phyloP scores from a whole-genome alignment of 805 yeast species.

The Candida suzukii region DNA sequence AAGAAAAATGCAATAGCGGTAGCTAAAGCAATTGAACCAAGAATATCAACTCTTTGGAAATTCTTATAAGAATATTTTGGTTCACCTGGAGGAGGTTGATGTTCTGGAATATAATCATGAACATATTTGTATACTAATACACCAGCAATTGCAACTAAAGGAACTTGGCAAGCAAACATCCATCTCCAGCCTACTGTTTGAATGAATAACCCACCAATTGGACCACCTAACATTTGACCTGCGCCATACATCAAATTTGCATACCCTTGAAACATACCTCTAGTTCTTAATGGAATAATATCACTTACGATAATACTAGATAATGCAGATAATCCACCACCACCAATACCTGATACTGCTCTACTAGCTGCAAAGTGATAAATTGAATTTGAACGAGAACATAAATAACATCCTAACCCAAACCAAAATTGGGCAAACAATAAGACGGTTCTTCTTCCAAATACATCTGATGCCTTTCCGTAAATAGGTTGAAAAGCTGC shows the following conservation, averaged over 20 bases:
- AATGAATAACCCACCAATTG: conserved; percentile 34
- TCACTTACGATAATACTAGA: conserved; percentile 49
- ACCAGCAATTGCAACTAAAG: conserved; percentile 25
- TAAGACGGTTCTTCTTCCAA: conserved; percentile 44
- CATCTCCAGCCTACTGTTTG: conserved; percentile 36
- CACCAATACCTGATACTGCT: conserved; percentile 53
- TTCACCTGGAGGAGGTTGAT: conserved; percentile 12
- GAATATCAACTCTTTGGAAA: conserved; percentile 30
- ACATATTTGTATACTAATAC: conserved; percentile 20
- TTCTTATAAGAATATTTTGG: conserved; percentile 26
- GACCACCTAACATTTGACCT: conserved; percentile 37
- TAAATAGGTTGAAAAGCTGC: conserved; percentile 71
- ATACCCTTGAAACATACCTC: conserved; percentile 49
- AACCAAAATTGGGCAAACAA: conserved; percentile 37
- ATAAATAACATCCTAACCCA: conserved; percentile 35
- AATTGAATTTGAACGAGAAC: conserved; percentile 34
- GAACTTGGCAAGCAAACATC: conserved; percentile 36
- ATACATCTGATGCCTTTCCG: conserved; percentile 63
- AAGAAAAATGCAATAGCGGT: conserved; percentile 27
- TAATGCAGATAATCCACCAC: conserved; percentile 47
- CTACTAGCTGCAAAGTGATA: conserved; percentile 40
- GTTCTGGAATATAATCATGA: conserved; percentile 23
- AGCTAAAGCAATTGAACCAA: conserved; percentile 32
- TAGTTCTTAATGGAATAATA: conserved; percentile 43
- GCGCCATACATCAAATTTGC: conserved; percentile 31